Conservation (phyloP, 768 basidiomycete species). For the Calocera cornea region DNA sequence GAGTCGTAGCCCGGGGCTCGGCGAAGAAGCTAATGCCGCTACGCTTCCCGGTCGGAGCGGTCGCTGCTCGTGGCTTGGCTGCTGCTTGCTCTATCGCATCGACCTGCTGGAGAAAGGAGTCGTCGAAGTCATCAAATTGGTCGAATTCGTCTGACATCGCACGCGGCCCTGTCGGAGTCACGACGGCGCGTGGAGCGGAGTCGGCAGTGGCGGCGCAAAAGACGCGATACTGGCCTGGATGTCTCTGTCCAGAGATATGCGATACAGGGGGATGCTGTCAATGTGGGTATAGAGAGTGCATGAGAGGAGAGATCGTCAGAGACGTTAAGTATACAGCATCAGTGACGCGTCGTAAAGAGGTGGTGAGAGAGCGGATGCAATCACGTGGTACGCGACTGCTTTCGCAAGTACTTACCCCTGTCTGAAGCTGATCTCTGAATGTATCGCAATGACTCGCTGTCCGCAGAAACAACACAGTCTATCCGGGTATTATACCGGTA, state of each 20-base stretch:
- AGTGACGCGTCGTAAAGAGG: not conserved
- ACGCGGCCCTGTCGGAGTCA: not conserved
- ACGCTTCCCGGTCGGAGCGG: not conserved
- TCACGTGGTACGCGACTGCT: not conserved
- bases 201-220: not conserved
- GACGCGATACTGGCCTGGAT: not conserved
- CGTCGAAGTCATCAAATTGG: conserved; percentile 7
- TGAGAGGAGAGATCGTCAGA: not conserved
- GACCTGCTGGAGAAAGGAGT: conserved; percentile 6
- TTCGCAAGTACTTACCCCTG: not conserved
- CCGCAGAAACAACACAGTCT: no score
- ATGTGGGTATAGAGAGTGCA: not conserved
- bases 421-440: no score
- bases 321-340: not conserved
- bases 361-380: not conserved
- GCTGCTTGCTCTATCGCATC: conserved; percentile 5
- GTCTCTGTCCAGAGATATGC: not conserved
- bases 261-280: not conserved
- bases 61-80: not conserved
- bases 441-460: no score
- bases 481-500: no score
- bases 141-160: conserved; percentile 9
- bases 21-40: not conserved
- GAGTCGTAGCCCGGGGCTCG: not conserved
- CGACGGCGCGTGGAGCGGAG: not conserved